Conservation (phyloP, 176 grass and related monocot genomes). For the Musa beccarii region DNA sequence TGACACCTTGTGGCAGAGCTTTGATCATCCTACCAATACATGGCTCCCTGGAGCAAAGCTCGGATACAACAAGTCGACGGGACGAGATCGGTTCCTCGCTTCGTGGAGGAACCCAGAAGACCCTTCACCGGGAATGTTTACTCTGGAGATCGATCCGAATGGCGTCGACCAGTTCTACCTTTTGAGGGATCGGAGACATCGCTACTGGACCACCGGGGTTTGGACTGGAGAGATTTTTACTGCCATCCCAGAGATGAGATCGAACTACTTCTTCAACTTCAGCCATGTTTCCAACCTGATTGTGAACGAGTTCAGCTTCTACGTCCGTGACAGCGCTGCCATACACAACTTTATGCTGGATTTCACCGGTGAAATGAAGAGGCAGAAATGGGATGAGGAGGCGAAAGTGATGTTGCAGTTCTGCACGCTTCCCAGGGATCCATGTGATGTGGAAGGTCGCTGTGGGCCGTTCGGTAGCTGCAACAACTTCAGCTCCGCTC, state of each 20-base stretch:
- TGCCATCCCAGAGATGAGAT: slow-evolving; percentile 54
- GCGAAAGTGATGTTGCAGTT: slow-evolving; percentile 26
- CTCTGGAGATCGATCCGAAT: slow-evolving; percentile 31
- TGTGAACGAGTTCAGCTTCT: slow-evolving; percentile 48
- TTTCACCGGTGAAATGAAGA: slow-evolving; percentile 43
- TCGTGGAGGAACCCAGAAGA: slow-evolving; percentile 28
- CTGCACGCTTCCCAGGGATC: slow-evolving; percentile 34
- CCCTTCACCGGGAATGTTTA: slow-evolving; percentile 26
- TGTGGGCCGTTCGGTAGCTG: slow-evolving; percentile 47
- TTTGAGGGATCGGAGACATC: slow-evolving; percentile 11
- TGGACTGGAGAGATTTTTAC: slow-evolving; percentile 39
- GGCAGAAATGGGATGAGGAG: slow-evolving; percentile 22
- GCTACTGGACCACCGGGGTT: slow-evolving; percentile 42
- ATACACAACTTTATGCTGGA: slow-evolving; percentile 41
- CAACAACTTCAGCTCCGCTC: slow-evolving; percentile 32
- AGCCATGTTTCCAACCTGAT: slow-evolving; percentile 32
- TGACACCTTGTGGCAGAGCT: slow-evolving; percentile 41
- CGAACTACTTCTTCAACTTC: slow-evolving; percentile 38
- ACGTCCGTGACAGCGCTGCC: slow-evolving; percentile 5
- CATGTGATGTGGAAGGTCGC: slow-evolving; percentile 39
- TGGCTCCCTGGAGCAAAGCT: slow-evolving; percentile 55
- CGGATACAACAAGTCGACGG: slow-evolving; percentile 29
- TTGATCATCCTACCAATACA: slow-evolving; percentile 63
- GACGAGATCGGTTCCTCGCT: slow-evolving; percentile 35
- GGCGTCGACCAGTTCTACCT: slow-evolving; percentile 31